Evolutionary conservation across 345 rosid species (phyloP), one percentile per base, ranked within the genome.

Genomic region (Lumnitzera racemosa): DNA sequence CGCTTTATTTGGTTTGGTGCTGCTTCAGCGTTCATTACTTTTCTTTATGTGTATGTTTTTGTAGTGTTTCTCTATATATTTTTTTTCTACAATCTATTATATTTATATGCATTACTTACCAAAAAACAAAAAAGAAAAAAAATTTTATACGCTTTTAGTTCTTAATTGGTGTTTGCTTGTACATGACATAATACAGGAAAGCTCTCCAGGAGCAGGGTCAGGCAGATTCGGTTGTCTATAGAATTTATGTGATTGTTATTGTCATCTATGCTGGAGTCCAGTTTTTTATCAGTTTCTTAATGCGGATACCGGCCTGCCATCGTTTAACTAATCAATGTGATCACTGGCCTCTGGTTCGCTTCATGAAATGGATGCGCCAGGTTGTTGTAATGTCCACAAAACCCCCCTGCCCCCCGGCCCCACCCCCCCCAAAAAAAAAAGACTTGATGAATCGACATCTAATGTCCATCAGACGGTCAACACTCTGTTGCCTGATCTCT

Each of bases 291-390:
- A 80, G 99, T 76, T 82, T 87, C 73, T 80, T 92, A 55, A 92
- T 87, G 99, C 86, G 85, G 31, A 72, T 92, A 72, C 99, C 99
- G 16, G 79, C 84, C 61, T 92, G 89, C 74, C 96, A 83, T 74
- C 79, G 46, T 61, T 63, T 90, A 74, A 77, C 94, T 57, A 75
- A 87, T 73, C 86, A 72, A 66, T 92, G 99, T 75, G 99, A 92
- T 59, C 82, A 61, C 47, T 92, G 87, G 84, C 75, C 95, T 49
- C 58, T 84, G 41, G 69, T 92, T 60, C 95, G 86, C 61, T 89
- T 92, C 61, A 48, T 90, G 63, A 87, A 84, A 76, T 92, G 99
- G 99, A 90, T 90, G 97, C 97, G 94, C 56, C 96, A 92, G 99
- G 98, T 91, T 72, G 62, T 65, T 43, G 46, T 61, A 50, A 52